Evolutionary conservation across 805 yeast genomes (phyloP).

Genomic region (Candida broadrunensis): DNA sequence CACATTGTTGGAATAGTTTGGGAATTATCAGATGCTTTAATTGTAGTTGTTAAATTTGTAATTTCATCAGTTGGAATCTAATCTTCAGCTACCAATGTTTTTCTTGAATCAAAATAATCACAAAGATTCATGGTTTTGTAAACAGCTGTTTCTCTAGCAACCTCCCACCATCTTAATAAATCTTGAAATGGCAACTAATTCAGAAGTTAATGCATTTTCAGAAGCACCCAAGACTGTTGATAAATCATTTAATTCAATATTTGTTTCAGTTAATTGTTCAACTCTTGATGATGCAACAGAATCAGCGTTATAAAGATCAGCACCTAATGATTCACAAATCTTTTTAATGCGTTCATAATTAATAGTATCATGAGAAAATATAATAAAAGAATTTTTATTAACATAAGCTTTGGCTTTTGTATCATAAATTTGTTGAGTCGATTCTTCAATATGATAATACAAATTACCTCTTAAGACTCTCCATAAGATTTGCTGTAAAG

Average conservation of each 20-base stretch:
- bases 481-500: conserved; percentile 84
- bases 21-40: conserved; percentile 62
- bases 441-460: conserved; percentile 69
- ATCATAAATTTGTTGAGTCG: conserved; percentile 68
- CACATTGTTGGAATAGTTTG: conserved; percentile 46
- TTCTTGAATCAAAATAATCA: conserved; percentile 78
- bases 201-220: conserved; percentile 67
- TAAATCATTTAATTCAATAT: conserved; percentile 29
- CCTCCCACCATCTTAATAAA: conserved; percentile 49
- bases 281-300: conserved; percentile 21
- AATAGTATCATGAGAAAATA: conserved; percentile 86
- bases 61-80: conserved; percentile 90
- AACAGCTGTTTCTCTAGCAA: conserved; percentile 77
- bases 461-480: conserved; percentile 91
- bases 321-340: conserved; percentile 89
- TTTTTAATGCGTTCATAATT: conserved; percentile 70
- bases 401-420: conserved; percentile 52
- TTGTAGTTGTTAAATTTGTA: conserved; percentile 57
- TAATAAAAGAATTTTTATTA: conserved; percentile 78
- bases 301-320: conserved; percentile 66
- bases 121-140: conserved; percentile 75
- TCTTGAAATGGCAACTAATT: conserved; percentile 77
- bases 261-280: conserved; percentile 26
- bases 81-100: conserved; percentile 90
- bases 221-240: conserved; percentile 32